Evolutionary conservation across 225 moss, liverwort and hornwort species (phyloP).

Genomic region (Pseudoscleropodium purum): DNA sequence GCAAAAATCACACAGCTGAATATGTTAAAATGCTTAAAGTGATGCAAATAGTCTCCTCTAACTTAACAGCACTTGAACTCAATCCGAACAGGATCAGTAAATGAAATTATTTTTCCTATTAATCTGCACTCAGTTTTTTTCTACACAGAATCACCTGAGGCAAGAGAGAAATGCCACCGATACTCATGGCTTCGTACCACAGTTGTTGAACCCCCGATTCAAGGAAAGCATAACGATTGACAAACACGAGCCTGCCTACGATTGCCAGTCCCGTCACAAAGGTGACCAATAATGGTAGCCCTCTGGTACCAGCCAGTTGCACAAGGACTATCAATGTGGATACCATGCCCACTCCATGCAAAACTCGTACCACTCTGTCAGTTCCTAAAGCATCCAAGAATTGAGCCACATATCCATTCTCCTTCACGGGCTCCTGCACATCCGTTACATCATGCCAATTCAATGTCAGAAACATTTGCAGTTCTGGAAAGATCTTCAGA

Average conservation of each 20-base stretch:
- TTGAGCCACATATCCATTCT: conserved; percentile 2
- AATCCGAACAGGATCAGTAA: not conserved
- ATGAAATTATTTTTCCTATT: not conserved
- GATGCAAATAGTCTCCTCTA: not conserved
- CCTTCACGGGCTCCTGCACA: not conserved
- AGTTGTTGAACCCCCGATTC: conserved; percentile 6
- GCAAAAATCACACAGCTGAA: not conserved
- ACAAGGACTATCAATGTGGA: conserved; percentile 25
- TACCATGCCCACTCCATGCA: conserved; percentile 28
- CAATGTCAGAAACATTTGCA: not conserved
- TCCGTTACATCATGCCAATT: not conserved
- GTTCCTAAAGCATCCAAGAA: not conserved
- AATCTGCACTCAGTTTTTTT: not conserved
- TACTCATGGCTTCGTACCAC: conserved; percentile 20
- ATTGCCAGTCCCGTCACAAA: conserved; percentile 18
- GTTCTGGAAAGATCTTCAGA: not conserved
- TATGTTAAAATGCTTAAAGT: not conserved
- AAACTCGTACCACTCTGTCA: not conserved
- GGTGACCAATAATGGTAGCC: conserved; percentile 19
- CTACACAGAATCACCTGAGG: conserved; percentile 25
- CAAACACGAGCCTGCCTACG: conserved; percentile 7
- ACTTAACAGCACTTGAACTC: not conserved
- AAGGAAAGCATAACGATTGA: conserved; percentile 1
- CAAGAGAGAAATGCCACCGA: conserved; percentile 30
- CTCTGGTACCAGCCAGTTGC: conserved; percentile 20